phyloP scores from a whole-genome alignment of 208 protist species.

The Acanthamoeba culbertsoni region DNA sequence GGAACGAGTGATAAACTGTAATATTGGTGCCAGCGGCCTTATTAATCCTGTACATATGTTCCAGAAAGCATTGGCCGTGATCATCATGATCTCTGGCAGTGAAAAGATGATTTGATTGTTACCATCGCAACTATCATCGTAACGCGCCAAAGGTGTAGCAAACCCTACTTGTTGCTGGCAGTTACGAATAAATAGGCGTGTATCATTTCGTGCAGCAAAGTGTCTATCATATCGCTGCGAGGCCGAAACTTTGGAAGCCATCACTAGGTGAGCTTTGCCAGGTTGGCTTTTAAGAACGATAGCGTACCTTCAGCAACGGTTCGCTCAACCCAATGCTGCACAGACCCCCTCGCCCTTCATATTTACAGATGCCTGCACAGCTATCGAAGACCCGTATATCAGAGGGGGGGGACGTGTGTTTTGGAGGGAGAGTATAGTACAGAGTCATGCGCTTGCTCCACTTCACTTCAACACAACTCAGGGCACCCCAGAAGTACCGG shows the following conservation, averaged over 20 bases:
- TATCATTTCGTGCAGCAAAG: slow-evolving; percentile 71
- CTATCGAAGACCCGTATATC: not conserved
- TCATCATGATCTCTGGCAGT: slow-evolving; percentile 56
- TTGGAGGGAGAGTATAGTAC: not conserved
- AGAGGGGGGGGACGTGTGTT: not conserved
- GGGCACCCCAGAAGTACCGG: slow-evolving; percentile 19
- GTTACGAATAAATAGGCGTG: slow-evolving; percentile 67
- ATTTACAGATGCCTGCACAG: slow-evolving; percentile 65
- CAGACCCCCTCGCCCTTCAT: slow-evolving; percentile 59
- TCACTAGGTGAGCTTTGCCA: not conserved
- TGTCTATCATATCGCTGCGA: slow-evolving; percentile 63
- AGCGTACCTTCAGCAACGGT: slow-evolving; percentile 31
- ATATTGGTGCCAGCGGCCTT: slow-evolving; percentile 49
- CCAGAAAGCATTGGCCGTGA: slow-evolving; percentile 61
- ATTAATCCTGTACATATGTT: slow-evolving; percentile 66
- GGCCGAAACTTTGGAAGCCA: slow-evolving; percentile 41
- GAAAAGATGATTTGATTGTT: not conserved
- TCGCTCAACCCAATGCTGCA: slow-evolving; percentile 63
- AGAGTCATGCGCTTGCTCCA: slow-evolving; percentile 71
- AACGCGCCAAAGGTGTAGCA: not conserved
- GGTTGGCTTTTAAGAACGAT: not conserved
- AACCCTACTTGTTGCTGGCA: not conserved
- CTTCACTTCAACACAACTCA: slow-evolving; percentile 63
- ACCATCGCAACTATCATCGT: not conserved
- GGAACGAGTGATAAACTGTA: slow-evolving; percentile 63